Evolutionary conservation across 75 land plant genomes (phyloP).

Genomic region (Azolla pinnata): DNA sequence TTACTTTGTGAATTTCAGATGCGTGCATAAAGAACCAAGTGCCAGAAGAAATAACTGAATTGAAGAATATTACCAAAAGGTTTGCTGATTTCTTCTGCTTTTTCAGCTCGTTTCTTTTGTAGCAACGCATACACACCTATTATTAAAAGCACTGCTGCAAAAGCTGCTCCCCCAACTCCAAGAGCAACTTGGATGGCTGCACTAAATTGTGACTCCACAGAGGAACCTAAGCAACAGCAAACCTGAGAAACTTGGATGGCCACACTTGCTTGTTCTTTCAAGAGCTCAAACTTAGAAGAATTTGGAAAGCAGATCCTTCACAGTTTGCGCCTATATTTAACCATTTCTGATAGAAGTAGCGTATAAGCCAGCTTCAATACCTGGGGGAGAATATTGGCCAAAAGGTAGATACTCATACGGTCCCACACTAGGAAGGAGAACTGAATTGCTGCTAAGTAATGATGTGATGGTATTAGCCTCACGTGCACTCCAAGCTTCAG

Average conservation of each 20-base stretch:
- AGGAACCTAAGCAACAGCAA: too few relatives aligned
- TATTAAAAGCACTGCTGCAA: conserved; percentile 21
- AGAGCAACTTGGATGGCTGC: conserved; percentile 40
- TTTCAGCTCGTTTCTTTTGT: conserved; percentile 50
- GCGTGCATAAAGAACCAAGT: not conserved
- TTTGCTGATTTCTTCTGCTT: conserved; percentile 20
- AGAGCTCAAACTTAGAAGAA: too few relatives aligned
- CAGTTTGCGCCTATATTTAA: conserved; percentile 1
- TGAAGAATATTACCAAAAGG: conserved; percentile 48
- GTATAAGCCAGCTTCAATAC: not conserved
- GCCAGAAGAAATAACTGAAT: not conserved
- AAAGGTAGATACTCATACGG: conserved; percentile 6
- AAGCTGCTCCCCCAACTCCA: conserved; percentile 32
- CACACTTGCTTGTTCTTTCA: too few relatives aligned
- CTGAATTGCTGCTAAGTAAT: conserved; percentile 3
- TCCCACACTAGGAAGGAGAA: conserved; percentile 2
- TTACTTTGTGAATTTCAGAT: not conserved
- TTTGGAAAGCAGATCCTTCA: too few relatives aligned
- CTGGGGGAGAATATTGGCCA: conserved; percentile 5
- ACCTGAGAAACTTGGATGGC: too few relatives aligned
- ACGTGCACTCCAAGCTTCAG: not conserved
- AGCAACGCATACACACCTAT: conserved; percentile 43
- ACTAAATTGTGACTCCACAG: too few relatives aligned
- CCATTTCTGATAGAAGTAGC: not conserved
- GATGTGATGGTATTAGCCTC: not conserved